A percentile compares a stretch with the other conserved stretches of the same genome.
Evolutionary conservation across 1,139 yeast species (phyloP).

Genomic region (Magnusiomyces fungicola): DNA sequence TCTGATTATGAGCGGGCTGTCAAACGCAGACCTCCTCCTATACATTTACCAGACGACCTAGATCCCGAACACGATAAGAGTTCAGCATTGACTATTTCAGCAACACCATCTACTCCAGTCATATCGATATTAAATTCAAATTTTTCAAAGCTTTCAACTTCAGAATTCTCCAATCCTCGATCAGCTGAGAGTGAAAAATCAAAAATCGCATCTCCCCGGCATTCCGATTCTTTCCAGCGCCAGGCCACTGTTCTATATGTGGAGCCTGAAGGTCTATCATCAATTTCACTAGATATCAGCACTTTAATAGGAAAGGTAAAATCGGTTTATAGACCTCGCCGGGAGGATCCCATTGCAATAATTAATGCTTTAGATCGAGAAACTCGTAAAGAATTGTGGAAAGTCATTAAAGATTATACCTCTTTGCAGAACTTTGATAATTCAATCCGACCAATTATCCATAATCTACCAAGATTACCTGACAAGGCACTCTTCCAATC

Average conservation of each 20-base stretch:
- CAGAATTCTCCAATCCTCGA: background rate
- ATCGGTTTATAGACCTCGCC: conserved; percentile 23
- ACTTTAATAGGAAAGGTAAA: conserved; percentile 38
- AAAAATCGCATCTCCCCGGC: background rate
- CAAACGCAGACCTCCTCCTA: conserved; percentile 3
- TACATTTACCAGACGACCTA: background rate
- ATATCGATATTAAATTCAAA: too few species aligned
- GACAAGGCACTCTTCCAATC: conserved; percentile 52
- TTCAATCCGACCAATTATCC: conserved; percentile 42
- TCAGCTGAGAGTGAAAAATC: background rate
- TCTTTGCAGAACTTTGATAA: conserved; percentile 52
- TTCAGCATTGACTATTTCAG: background rate
- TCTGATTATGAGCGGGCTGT: background rate
- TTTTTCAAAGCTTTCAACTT: too few species aligned
- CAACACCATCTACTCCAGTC: conserved; percentile 21
- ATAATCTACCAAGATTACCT: conserved; percentile 50
- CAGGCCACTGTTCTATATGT: conserved; percentile 38
- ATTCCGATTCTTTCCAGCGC: background rate
- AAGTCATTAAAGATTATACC: conserved; percentile 51
- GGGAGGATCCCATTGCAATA: conserved; percentile 55
- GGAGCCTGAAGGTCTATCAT: conserved; percentile 59
- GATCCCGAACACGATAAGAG: background rate
- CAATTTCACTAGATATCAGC: conserved; percentile 54
- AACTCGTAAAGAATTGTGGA: conserved; percentile 62
- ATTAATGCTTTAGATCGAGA: conserved; percentile 54